phyloP scores from a whole-genome alignment of 2,329 filamentous ascomycete genomes.

The Penicillium hesseltinei region DNA sequence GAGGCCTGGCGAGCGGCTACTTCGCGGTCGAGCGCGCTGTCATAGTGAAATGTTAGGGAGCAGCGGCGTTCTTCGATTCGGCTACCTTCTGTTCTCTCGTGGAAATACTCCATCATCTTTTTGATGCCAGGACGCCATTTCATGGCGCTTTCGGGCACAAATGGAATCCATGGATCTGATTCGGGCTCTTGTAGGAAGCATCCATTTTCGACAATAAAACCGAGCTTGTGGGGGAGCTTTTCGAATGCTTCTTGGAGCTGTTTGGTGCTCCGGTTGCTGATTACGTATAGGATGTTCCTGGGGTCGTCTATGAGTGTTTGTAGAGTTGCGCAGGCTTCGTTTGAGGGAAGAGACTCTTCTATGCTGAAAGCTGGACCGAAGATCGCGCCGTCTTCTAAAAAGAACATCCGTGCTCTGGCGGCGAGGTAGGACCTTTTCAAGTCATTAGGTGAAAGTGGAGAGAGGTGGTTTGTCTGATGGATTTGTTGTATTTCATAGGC shows the following conservation, averaged over 20 bases:
- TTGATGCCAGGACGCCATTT: constrained; percentile 81
- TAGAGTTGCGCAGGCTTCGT: constrained; percentile 73
- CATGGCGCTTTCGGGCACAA: constrained; percentile 66
- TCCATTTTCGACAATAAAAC: constrained; percentile 89
- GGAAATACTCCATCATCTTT: constrained; percentile 80
- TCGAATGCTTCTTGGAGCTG: constrained; percentile 76
- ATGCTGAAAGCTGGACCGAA: constrained; percentile 60
- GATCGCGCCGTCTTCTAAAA: constrained; percentile 88
- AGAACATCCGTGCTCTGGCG: constrained; percentile 69
- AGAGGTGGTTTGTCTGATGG: constrained; percentile 76
- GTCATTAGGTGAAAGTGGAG: constrained; percentile 67
- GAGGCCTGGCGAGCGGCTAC: constrained; percentile 76
- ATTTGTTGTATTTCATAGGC: constrained; percentile 77
- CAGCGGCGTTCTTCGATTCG: constrained; percentile 83
- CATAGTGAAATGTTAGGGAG: constrained; percentile 83
- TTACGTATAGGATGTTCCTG: constrained; percentile 82
- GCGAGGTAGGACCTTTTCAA: constrained; percentile 65
- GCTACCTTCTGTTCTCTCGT: constrained; percentile 81
- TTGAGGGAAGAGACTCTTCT: constrained; percentile 69
- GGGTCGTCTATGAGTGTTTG: constrained; percentile 74
- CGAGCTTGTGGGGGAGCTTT: constrained; percentile 65
- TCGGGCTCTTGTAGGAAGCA: constrained; percentile 75
- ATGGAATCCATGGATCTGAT: constrained; percentile 67
- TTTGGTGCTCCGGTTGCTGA: constrained; percentile 79
- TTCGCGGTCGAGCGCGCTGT: constrained; percentile 71